Evolutionary conservation across 192 early-diverging fungal species (phyloP).

Genomic region (Cetraspora pellucida): DNA sequence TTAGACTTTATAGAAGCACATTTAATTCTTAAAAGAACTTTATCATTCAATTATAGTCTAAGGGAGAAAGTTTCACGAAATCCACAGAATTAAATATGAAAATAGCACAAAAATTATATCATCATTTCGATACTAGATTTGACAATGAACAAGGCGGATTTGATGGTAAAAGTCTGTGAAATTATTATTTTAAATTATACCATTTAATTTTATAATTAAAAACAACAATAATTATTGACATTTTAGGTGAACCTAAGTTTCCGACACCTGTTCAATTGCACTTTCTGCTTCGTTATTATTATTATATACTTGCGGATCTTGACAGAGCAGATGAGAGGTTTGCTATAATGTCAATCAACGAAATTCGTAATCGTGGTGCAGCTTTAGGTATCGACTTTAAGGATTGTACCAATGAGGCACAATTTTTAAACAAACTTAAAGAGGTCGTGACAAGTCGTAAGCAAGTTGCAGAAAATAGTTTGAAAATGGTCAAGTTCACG

Average conservation of each 20-base stretch:
- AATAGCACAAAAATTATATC: conserved; percentile 43
- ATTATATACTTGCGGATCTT: conserved; percentile 32
- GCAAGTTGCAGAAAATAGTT: conserved; percentile 32
- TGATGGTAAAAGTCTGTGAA: conserved; percentile 32
- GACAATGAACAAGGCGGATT: conserved; percentile 61
- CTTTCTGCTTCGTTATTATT: conserved; percentile 56
- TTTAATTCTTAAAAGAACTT: neutral
- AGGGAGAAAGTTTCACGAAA: too few species aligned
- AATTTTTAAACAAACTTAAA: conserved; percentile 27
- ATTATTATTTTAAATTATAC: neutral
- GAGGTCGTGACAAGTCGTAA: conserved; percentile 13
- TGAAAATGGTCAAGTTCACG: conserved; percentile 48
- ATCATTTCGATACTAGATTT: conserved; percentile 42
- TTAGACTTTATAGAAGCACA: too few species aligned
- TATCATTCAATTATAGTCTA: neutral
- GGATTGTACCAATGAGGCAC: conserved; percentile 17
- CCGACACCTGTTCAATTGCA: conserved; percentile 58
- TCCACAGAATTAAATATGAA: conserved; percentile 9
- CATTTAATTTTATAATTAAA: neutral
- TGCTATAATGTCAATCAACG: conserved; percentile 21
- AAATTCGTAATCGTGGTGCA: conserved; percentile 12
- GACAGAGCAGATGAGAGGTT: neutral
- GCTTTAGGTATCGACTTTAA: conserved; percentile 33
- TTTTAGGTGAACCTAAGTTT: conserved; percentile 59
- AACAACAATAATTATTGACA: neutral